Conservation (phyloP, 2,329 filamentous ascomycete species). For the Blumeria hordei region DNA sequence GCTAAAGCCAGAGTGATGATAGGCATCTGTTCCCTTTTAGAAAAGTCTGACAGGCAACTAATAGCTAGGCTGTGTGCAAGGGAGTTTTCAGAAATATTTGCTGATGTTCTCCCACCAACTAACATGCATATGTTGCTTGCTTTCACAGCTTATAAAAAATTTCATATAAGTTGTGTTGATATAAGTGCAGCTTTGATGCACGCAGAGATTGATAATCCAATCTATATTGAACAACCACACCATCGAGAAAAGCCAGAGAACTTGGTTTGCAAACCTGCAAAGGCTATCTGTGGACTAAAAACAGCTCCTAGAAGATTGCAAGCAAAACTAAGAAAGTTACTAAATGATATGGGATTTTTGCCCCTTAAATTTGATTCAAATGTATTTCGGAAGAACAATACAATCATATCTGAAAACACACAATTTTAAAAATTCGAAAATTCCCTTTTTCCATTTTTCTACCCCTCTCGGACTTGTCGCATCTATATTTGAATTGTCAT, state of each 20-base stretch:
- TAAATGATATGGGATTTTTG: not conserved
- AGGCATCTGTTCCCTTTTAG: not conserved
- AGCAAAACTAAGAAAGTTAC: not conserved
- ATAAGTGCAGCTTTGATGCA: not conserved
- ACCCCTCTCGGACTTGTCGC: too few species aligned
- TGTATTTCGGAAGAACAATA: not conserved
- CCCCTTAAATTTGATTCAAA: not conserved
- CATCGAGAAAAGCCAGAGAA: not conserved
- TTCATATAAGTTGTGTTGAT: not conserved
- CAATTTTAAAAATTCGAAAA: too few species aligned
- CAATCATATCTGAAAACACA: not conserved
- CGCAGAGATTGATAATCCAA: too few species aligned
- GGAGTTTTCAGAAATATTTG: not conserved
- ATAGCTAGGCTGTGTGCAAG: not conserved
- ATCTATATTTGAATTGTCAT: too few species aligned
- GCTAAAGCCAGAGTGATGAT: not conserved
- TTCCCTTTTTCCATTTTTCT: too few species aligned
- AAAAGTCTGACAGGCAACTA: not conserved
- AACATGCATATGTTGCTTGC: not conserved
- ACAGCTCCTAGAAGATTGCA: not conserved
- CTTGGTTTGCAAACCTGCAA: not conserved
- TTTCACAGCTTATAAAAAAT: too few species aligned
- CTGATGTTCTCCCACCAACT: not conserved
- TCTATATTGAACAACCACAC: too few species aligned
- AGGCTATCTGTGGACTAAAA: not conserved